Evolutionary conservation across 2,329 filamentous ascomycete genomes (phyloP), one percentile per base, ranked within the genome.

Genomic region (Aspergillus felis): DNA sequence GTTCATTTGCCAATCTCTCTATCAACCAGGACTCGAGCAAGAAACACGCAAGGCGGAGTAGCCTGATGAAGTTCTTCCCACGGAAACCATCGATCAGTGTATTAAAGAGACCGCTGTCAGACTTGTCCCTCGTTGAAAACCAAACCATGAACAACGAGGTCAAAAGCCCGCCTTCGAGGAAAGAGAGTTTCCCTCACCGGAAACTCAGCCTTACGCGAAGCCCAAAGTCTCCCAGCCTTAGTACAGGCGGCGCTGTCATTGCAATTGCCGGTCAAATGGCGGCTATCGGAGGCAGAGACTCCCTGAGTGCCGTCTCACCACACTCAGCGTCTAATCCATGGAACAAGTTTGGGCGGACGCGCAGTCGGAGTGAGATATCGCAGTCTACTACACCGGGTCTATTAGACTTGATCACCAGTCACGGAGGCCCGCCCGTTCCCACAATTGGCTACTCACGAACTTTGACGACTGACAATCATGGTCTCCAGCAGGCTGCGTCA

Each of bases 381-480:
- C 76, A 74, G 62, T 74, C 65, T 53, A 66, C 67, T 54, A 69
- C 68, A 32, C 72, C 75, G 28, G 80, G 79, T 9, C 69, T 87
- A 57, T 74, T 76, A 10, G 79, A 81, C 53, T 74, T 87, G 38
- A 83, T 84, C 77, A 82, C 79, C 41, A 79, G 75, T 50, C 78
- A 83, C 61, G 84, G 84, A 52, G 84, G 84, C 3, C 83, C 83
- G 1, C 84, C 84, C 9, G 80, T 85, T 64, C 78, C 81, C 20
- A 82, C 77, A 56, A 74, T 86, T 44, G 78, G 79, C 25, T 81
- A 81, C 25, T 71, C 74, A 24, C 67, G 6, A 27, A 7, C 71
- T 9, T 71, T 73, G 48, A 58, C 62, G 53, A 63, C 63, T n/a
- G 61, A 54, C 47, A 52, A 48, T 57, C 54, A 59, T 58, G 53